Conservation (phyloP, 805 yeast genomes). For the Metschnikowia arizonensis region DNA sequence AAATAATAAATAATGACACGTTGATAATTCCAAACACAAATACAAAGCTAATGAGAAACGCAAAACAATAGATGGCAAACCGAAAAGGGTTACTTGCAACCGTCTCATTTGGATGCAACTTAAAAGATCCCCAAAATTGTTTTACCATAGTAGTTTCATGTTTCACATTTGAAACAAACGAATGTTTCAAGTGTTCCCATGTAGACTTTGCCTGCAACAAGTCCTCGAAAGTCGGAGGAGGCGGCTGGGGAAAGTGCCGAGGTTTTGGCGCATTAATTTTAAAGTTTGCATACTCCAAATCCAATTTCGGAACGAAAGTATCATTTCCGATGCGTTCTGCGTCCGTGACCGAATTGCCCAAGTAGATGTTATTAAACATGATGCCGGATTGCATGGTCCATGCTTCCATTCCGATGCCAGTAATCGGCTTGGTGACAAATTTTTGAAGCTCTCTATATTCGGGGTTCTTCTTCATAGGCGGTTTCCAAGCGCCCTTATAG, state of each 20-base stretch:
- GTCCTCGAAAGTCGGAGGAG: slow-evolving; percentile 42
- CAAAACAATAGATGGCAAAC: slow-evolving; percentile 45
- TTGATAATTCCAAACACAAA: slow-evolving; percentile 43
- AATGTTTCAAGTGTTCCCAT: neutral
- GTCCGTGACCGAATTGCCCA: slow-evolving; percentile 79
- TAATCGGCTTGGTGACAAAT: slow-evolving; percentile 49
- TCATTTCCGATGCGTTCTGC: slow-evolving; percentile 80
- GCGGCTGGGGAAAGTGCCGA: slow-evolving; percentile 38
- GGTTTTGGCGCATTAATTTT: slow-evolving; percentile 41
- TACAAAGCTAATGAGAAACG: slow-evolving; percentile 38
- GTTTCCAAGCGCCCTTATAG: slow-evolving; percentile 76
- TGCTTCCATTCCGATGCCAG: slow-evolving; percentile 81
- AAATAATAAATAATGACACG: slow-evolving; percentile 24
- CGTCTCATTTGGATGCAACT: slow-evolving; percentile 42
- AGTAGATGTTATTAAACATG: slow-evolving; percentile 75
- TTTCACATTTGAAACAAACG: slow-evolving; percentile 1
- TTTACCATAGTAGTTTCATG: slow-evolving; percentile 25
- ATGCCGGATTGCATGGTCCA: slow-evolving; percentile 82
- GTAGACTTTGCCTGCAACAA: slow-evolving; percentile 20
- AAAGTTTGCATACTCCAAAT: slow-evolving; percentile 45
- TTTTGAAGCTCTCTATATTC: slow-evolving; percentile 59
- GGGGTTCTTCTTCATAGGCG: slow-evolving; percentile 65
- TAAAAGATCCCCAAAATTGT: slow-evolving; percentile 36
- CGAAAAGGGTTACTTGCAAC: slow-evolving; percentile 47
- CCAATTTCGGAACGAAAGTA: slow-evolving; percentile 58